Percentiles rank a stretch among this genome's conserved stretches.
phyloP scores from a whole-genome alignment of 805 yeast species.

The Metschnikowia reukaufii region DNA sequence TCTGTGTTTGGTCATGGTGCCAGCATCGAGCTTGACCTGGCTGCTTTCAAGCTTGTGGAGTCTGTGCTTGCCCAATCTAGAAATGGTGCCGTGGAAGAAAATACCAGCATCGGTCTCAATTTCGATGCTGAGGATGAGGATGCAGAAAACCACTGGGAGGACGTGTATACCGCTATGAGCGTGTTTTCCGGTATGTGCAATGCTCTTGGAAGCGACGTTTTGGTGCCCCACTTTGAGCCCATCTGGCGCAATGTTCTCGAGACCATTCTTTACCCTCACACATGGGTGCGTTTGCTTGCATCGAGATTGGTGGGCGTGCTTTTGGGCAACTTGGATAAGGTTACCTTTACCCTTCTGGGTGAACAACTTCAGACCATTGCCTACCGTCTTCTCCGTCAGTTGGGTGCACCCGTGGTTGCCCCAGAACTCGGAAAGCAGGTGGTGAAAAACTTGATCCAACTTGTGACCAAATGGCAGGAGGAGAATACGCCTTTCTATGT shows the following conservation, averaged over 20 bases:
- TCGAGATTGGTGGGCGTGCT: constrained; percentile 57
- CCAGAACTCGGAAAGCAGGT: constrained; percentile 62
- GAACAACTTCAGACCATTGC: constrained; percentile 66
- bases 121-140: too few relatives aligned
- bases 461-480: constrained; percentile 62
- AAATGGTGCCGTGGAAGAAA: constrained; percentile 29
- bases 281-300: constrained; percentile 81
- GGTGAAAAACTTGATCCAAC: constrained; percentile 62
- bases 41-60: constrained; percentile 28
- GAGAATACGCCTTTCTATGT: constrained; percentile 37
- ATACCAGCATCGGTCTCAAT: too few relatives aligned
- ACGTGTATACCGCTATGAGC: constrained; percentile 64
- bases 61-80: constrained; percentile 30
- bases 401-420: constrained; percentile 74
- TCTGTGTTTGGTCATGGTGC: constrained; percentile 45
- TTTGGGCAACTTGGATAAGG: constrained; percentile 40
- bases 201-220: constrained; percentile 32
- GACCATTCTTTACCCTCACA: constrained; percentile 76
- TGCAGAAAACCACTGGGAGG: constrained; percentile 68
- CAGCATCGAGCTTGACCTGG: constrained; percentile 39
- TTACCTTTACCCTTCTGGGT: constrained; percentile 36
- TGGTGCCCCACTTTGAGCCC: constrained; percentile 27
- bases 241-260: constrained; percentile 56
- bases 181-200: constrained; percentile 47
- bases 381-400: constrained; percentile 68